These are phyloP conservation scores for Suillus alpinus DNA, from an alignment of 768 basidiomycete genomes.

Conservation along the genomic window DNA sequence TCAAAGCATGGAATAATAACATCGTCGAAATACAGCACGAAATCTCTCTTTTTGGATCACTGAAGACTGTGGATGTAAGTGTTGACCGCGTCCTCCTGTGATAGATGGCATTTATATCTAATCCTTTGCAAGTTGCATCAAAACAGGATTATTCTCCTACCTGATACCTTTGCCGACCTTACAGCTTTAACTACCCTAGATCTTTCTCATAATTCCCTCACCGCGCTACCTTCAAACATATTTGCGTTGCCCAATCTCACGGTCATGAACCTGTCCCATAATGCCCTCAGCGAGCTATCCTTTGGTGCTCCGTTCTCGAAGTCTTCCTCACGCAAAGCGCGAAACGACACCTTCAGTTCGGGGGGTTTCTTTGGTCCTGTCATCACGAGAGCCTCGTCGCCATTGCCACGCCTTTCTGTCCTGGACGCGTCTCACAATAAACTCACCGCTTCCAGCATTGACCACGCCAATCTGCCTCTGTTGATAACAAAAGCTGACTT, in stretches of 20 bases:
- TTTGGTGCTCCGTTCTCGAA: constrained; percentile 57
- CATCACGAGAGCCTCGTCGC: constrained; percentile 58
- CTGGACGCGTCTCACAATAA: constrained; percentile 70
- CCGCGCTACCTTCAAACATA: constrained; percentile 57
- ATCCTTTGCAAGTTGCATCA: constrained; percentile 57
- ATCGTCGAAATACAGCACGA: constrained; percentile 79
- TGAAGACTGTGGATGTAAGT: constrained; percentile 78
- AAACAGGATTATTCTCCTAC: constrained; percentile 63
- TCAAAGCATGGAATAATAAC: constrained; percentile 81
- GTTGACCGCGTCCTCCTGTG: not conserved
- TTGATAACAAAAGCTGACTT: constrained; percentile 58
- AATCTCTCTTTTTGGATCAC: constrained; percentile 78
- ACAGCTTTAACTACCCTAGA: constrained; percentile 65
- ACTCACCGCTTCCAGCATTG: constrained; percentile 53
- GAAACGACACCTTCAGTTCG: constrained; percentile 30
- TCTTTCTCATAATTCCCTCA: constrained; percentile 70
- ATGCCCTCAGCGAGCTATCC: constrained; percentile 56
- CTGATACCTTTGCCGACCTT: constrained; percentile 66
- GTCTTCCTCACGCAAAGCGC: constrained; percentile 16
- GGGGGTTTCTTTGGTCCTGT: constrained; percentile 64
- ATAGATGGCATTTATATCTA: not conserved
- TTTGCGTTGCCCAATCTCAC: constrained; percentile 69
- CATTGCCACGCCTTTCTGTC: constrained; percentile 62
- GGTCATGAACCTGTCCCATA: constrained; percentile 69
- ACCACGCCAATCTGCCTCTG: constrained; percentile 49